Base-by-base conservation (phyloP, 768 basidiomycete species). In the Grammothele lineata region DNA sequence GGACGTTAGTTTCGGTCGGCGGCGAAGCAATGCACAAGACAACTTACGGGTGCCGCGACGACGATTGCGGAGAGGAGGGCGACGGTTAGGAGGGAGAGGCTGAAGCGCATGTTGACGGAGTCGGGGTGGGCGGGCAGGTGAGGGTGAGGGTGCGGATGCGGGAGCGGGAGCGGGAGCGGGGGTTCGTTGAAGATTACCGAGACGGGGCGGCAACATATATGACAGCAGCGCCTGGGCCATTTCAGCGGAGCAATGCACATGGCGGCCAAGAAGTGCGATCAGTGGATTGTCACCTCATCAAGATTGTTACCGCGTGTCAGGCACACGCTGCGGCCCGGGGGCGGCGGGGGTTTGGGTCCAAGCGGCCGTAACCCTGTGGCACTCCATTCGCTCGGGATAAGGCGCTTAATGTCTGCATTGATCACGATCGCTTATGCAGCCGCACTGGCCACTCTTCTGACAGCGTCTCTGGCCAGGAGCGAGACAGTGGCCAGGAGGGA, bases 11-110 rank as follows among this genome's bases (percentile, higher is more conserved):
- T 27, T 34, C 14, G 30, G 6, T 18, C 18, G 30, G n/a, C 10
- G 38, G 43, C 3, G 27, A 21, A 9, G 18, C 21, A 22, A 18
- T 15, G 22, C 37, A 30, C 22, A 44, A 36, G 22, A 40, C 19
- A 34, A 54, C 52, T 36, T 18, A 60, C 56, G 19, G 60, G 59
- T 21, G 53, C 51, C 26, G 60, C 60, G 37, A 53, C 24, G 46
- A 52, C 56, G 43, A 58, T 15, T 47, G 51, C 50, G 35, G 53
- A 54, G 50, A 61, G 51, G 47, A 50, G n/a, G 44, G 57, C 50
- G 40, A 57, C 32, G 52, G 55, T 24, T 49, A 63, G 48, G 49
- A 48, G 36, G 54, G n/a, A 37, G 36, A 50, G 22, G 33, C 45
- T 45, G 40, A 50, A 47, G 24, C 56, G 57, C 60, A 61, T 61